Evolutionary conservation across 2,329 filamentous ascomycete genomes (phyloP).

Genomic region (Clarireedia paspali): DNA sequence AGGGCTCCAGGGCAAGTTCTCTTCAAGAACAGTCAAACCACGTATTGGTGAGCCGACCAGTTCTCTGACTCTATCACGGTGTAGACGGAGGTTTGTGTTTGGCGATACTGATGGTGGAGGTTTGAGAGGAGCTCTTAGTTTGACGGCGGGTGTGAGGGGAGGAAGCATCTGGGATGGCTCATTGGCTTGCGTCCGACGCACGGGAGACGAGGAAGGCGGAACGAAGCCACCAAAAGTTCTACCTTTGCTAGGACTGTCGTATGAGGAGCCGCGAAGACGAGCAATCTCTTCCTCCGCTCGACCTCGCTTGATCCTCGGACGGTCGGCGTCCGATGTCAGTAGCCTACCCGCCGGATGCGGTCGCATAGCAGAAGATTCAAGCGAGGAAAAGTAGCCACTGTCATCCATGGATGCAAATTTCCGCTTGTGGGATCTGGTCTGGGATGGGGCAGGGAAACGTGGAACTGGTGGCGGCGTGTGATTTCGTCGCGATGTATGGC

Average conservation of each 20-base stretch:
- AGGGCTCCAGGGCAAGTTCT: constrained; percentile 55
- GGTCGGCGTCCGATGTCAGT: constrained; percentile 71
- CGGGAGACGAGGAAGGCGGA: constrained; percentile 60
- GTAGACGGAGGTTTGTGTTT: constrained; percentile 83
- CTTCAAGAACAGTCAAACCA: constrained; percentile 42
- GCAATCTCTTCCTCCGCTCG: constrained; percentile 95
- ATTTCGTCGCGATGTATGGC: constrained; percentile 46
- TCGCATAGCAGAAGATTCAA: constrained; percentile 82
- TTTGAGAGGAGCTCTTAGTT: constrained; percentile 59
- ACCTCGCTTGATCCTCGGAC: constrained; percentile 76
- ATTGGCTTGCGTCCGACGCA: constrained; percentile 40
- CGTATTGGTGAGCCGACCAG: constrained; percentile 74
- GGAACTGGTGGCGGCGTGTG: constrained; percentile 70
- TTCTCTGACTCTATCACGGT: constrained; percentile 73
- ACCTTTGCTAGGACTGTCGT: constrained; percentile 78
- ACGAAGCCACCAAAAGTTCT: constrained; percentile 34
- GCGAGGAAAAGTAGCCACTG: constrained; percentile 93
- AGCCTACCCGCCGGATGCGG: constrained; percentile 56
- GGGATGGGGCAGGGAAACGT: constrained; percentile 55
- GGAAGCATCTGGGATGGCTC: constrained; percentile 56
- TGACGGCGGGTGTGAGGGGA: constrained; percentile 76
- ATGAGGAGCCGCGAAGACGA: constrained; percentile 83
- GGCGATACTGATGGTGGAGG: constrained; percentile 71
- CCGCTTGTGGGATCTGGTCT: constrained; percentile 59
- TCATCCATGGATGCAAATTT: constrained; percentile 79